Conservation (phyloP, 2,329 filamentous ascomycete species). For the Coniochaeta sp. region DNA sequence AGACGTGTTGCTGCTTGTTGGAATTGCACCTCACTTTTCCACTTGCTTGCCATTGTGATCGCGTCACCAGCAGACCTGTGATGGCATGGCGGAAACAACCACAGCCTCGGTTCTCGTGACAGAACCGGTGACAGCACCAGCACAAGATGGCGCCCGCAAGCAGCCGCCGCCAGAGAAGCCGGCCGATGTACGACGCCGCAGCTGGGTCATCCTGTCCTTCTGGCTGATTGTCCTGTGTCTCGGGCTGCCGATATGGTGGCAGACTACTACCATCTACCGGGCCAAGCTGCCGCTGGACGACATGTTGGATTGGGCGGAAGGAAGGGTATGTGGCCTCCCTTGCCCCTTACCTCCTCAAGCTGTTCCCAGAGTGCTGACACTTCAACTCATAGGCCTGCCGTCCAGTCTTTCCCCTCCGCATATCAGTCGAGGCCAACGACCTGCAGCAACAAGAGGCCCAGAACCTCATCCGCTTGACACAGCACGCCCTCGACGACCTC, state of each 20-base stretch:
- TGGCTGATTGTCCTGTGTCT: conserved; percentile 80
- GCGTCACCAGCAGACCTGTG: too few species aligned
- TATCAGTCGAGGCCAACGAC: conserved; percentile 65
- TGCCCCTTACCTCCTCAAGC: neutral
- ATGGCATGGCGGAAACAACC: conserved; percentile 6
- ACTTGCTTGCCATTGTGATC: too few species aligned
- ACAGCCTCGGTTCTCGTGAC: conserved; percentile 1
- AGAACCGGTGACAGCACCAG: neutral
- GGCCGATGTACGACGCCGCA: conserved; percentile 61
- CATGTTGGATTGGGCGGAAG: conserved; percentile 90
- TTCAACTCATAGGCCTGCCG: conserved; percentile 61
- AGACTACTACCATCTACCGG: conserved; percentile 86
- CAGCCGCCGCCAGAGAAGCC: conserved; percentile 71
- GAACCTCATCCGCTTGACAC: conserved; percentile 70
- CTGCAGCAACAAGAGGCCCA: conserved; percentile 62
- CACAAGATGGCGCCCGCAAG: conserved; percentile 20
- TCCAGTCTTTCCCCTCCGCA: conserved; percentile 79
- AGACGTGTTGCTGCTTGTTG: too few species aligned
- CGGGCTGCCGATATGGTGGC: conserved; percentile 92
- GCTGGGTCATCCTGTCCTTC: conserved; percentile 75
- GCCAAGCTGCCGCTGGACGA: conserved; percentile 73
- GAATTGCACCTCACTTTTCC: too few species aligned
- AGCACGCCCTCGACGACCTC: conserved; percentile 78
- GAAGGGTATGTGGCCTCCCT: conserved; percentile 59
- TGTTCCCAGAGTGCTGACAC: neutral